Evolutionary conservation across 192 early-diverging fungal species (phyloP).

Genomic region (Phlyctochytrium bullatum): DNA sequence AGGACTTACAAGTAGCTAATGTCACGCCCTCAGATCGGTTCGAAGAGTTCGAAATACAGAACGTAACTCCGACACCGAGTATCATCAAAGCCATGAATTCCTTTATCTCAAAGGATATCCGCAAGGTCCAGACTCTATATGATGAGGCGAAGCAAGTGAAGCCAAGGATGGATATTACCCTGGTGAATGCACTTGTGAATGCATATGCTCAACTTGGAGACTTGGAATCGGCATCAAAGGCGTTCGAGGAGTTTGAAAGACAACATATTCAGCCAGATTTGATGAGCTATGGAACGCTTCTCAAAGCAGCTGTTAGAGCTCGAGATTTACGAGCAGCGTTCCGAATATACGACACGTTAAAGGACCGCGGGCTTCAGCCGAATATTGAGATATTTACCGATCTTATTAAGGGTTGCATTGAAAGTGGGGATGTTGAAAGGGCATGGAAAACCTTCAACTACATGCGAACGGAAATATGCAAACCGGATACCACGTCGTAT

Average conservation of each 20-base stretch:
- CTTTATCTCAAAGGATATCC: too few species aligned
- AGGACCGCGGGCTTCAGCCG: constrained; percentile 45
- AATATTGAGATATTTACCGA: constrained; percentile 68
- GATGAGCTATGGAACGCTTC: constrained; percentile 67
- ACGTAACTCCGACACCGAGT: too few species aligned
- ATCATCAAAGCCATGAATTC: too few species aligned
- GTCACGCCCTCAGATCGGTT: too few species aligned
- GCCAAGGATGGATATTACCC: not conserved
- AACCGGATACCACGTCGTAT: constrained; percentile 78
- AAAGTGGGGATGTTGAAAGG: constrained; percentile 61
- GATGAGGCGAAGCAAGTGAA: too few species aligned
- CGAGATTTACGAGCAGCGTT: constrained; percentile 69
- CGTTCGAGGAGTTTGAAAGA: constrained; percentile 63
- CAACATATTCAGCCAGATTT: constrained; percentile 56
- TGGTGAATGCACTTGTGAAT: constrained; percentile 41
- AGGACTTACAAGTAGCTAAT: too few species aligned
- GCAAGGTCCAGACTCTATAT: too few species aligned
- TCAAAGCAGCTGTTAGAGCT: constrained; percentile 64
- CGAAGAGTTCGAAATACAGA: too few species aligned
- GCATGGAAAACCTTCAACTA: constrained; percentile 92
- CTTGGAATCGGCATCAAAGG: constrained; percentile 52
- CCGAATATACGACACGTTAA: constrained; percentile 75
- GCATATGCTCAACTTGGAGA: constrained; percentile 71
- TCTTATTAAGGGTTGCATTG: constrained; percentile 80
- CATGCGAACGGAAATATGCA: constrained; percentile 71